Evolutionary conservation across 306 rosid species (phyloP).

Genomic region (Morella rubra): DNA sequence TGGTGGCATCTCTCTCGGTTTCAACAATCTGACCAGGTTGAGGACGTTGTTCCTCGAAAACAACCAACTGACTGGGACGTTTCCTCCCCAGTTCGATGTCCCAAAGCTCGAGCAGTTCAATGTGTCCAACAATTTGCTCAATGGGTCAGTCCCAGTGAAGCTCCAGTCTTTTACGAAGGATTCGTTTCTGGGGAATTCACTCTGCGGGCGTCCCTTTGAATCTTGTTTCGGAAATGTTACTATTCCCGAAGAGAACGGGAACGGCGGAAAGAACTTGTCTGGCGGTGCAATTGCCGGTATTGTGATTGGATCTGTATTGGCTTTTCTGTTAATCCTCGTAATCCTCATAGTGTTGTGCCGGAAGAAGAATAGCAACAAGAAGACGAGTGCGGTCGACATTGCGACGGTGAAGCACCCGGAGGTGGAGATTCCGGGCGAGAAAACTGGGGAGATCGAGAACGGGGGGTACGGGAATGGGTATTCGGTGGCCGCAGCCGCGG

Average conservation of each 20-base stretch:
- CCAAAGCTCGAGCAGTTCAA: slow-evolving; percentile 47
- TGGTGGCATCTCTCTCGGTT: slow-evolving; percentile 39
- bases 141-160: slow-evolving; percentile 55
- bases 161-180: slow-evolving; percentile 35
- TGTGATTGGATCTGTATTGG: slow-evolving; percentile 51
- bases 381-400: slow-evolving; percentile 41
- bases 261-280: slow-evolving; percentile 37
- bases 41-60: slow-evolving; percentile 50
- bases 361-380: slow-evolving; percentile 40
- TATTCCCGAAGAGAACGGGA: slow-evolving; percentile 26
- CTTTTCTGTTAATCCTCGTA: slow-evolving; percentile 43
- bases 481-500: slow-evolving; percentile 29
- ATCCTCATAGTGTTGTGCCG: slow-evolving; percentile 45
- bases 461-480: slow-evolving; percentile 33
- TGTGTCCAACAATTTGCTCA: slow-evolving; percentile 49
- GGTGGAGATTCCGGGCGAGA: slow-evolving; percentile 36
- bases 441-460: slow-evolving; percentile 37
- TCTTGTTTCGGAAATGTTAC: slow-evolving; percentile 39
- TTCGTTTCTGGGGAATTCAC: slow-evolving; percentile 50
- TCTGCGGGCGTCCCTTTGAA: slow-evolving; percentile 57
- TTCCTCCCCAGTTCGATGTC: slow-evolving; percentile 30
- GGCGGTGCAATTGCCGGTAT: slow-evolving; percentile 65
- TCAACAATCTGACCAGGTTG: slow-evolving; percentile 42
- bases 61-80: slow-evolving; percentile 43
- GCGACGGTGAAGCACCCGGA: slow-evolving; percentile 39